Conservation (phyloP, 2,329 filamentous ascomycete genomes). For the Penicillium rolfsii region DNA sequence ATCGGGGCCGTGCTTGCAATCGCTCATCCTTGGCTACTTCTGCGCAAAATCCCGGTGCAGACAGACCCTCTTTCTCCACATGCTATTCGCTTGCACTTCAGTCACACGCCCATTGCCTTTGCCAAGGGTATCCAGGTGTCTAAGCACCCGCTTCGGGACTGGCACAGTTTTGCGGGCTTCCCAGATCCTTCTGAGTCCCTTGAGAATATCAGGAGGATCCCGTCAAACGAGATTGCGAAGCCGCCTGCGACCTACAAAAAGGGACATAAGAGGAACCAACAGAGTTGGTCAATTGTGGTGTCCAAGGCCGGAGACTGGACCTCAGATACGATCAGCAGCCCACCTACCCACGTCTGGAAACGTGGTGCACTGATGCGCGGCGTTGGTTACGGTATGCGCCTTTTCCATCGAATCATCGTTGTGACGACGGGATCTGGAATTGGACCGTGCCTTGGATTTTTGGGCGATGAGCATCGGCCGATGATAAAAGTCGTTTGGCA, state of each 20-base stretch:
- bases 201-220: constrained; percentile 4
- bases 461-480: constrained; percentile 52
- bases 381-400: constrained; percentile 66
- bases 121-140: constrained; percentile 64
- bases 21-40: constrained; percentile 71
- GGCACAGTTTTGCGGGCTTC: constrained; percentile 76
- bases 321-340: constrained; percentile 61
- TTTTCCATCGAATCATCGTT: constrained; percentile 68
- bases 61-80: constrained; percentile 71
- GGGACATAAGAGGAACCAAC: constrained; percentile 7
- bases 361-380: constrained; percentile 70
- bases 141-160: constrained; percentile 67
- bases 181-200: constrained; percentile 52
- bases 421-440: constrained; percentile 75
- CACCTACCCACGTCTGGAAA: constrained; percentile 67
- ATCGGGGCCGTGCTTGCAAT: constrained; percentile 65
- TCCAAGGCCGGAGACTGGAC: constrained; percentile 79
- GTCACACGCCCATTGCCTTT: constrained; percentile 62
- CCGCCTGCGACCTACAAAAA: background rate
- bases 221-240: background rate
- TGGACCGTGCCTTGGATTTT: constrained; percentile 66
- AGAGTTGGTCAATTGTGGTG: constrained; percentile 50
- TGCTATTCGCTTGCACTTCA: constrained; percentile 71
- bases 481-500: constrained; percentile 69
- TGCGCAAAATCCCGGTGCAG: constrained; percentile 67